These are phyloP conservation scores for Pichia sp. DNA, from an alignment of 1,139 yeast species.

Conservation along the genomic window DNA sequence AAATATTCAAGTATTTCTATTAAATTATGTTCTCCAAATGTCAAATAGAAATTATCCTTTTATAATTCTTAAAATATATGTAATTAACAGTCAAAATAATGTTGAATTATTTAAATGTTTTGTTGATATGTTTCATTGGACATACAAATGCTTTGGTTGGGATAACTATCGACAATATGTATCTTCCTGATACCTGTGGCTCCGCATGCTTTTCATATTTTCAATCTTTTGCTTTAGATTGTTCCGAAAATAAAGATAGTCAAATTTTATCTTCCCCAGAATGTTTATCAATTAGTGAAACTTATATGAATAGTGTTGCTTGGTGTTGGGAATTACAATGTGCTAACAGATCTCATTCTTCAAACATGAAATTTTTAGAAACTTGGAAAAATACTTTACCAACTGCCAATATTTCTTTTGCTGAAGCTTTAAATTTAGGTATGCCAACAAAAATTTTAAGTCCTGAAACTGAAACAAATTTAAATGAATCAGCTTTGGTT, in stretches of 20 bases:
- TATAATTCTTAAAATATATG: too few relatives aligned
- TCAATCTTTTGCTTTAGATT: slow-evolving; percentile 6
- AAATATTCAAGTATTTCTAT: too few relatives aligned
- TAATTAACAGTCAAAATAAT: too few relatives aligned
- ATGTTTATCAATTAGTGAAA: background rate
- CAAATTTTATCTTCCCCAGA: slow-evolving; percentile 20
- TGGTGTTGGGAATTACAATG: slow-evolving; percentile 8
- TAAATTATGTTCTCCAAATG: too few relatives aligned
- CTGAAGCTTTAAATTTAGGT: slow-evolving; percentile 2
- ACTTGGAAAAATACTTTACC: slow-evolving; percentile 1
- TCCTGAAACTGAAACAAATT: background rate
- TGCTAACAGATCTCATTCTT: background rate
- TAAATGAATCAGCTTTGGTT: background rate
- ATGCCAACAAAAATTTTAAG: background rate
- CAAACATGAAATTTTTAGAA: background rate
- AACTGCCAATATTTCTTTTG: background rate
- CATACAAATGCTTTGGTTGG: too few relatives aligned
- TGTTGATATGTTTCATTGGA: too few relatives aligned
- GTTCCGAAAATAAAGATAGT: slow-evolving; percentile 43
- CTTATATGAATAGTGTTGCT: slow-evolving; percentile 5
- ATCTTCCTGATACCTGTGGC: slow-evolving; percentile 2
- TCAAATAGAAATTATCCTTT: too few relatives aligned
- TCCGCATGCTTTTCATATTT: slow-evolving; percentile 1
- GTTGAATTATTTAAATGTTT: too few relatives aligned
- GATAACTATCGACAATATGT: too few relatives aligned